Evolutionary conservation across 306 rosid species (phyloP), one percentile per base, ranked within the genome.

Genomic region (Quercus berberidifolia): DNA sequence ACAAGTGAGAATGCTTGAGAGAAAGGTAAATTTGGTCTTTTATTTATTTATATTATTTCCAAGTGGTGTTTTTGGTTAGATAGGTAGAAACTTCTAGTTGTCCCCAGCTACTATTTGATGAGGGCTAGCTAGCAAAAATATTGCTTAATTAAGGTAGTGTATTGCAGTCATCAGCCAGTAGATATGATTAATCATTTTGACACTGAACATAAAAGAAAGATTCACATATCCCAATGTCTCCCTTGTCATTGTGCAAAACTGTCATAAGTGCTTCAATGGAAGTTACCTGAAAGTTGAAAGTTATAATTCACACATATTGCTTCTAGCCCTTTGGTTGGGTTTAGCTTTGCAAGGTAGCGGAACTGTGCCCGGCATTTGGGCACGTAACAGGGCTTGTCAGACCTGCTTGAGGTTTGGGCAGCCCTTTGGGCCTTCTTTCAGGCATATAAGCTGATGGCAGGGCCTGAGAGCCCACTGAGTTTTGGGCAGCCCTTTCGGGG

Each of bases 1-100:
- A 81, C 91, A 89, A 86, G 96, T 92, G 74, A 82, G 83, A 83
- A 70, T 55, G 77, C 94, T 92, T 46, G 97, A 95, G 90, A 75
- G 82, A 84, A 95, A 88, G 98, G 97, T 95, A 82, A 30, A 30
- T 55, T 23, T 30, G 57, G 71, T 76, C 23, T 78, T 75, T 67
- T 55, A 18, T 69, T 76, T 74, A 33, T 69, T 74, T 74, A 33
- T 65, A 23, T 69, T 25, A 23, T 49, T 11, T 71, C 17, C 70
- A 51, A 54, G 57, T 72, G 19, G 8, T 31, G 23, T 55, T 77
- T 49, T 62, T 51, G 55, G 8, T 23, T 23, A 26, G 65, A 21
- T 30, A 15, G 46, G 18, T 12, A 4, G 41, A 64, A 31, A 28
- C 41, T 28, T 64, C 46, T 17, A 28, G 46, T 5, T 64, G 21